Conservation (phyloP, 768 basidiomycete species). For the Cyclocybe cylindracea region DNA sequence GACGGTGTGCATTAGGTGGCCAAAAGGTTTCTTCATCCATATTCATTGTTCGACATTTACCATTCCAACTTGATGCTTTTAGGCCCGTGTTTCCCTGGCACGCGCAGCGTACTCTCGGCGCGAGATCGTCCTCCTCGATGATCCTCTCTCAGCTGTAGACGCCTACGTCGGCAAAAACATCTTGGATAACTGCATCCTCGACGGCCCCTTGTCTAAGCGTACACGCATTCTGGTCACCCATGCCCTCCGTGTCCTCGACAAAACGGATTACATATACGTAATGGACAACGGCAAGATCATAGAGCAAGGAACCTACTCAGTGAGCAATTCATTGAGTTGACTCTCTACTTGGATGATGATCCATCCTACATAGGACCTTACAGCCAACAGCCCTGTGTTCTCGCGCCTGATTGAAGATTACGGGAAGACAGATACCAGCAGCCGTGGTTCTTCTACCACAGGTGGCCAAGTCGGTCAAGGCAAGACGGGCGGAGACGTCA, state of each 20-base stretch:
- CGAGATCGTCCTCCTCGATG: conserved; percentile 79
- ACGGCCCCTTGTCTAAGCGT: conserved; percentile 50
- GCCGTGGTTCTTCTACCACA: conserved; percentile 23
- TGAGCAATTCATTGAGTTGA: conserved; percentile 19
- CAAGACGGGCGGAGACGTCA: neutral
- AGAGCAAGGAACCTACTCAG: conserved; percentile 64
- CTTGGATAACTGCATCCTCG: conserved; percentile 59
- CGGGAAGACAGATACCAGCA: conserved; percentile 39
- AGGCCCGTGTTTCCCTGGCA: conserved; percentile 77
- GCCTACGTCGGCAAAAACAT: conserved; percentile 72
- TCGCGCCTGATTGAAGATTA: conserved; percentile 57
- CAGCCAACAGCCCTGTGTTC: conserved; percentile 43
- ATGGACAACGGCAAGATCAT: conserved; percentile 59
- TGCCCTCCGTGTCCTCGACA: conserved; percentile 57
- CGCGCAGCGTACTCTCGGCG: conserved; percentile 74
- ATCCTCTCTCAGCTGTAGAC: conserved; percentile 80
- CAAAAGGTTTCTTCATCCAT: conserved; percentile 31
- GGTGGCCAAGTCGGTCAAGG: neutral
- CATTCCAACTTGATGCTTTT: conserved; percentile 5
- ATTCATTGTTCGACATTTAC: neutral
- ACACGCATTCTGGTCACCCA: conserved; percentile 68
- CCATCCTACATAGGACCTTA: conserved; percentile 38
- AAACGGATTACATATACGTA: conserved; percentile 64
- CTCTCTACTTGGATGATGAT: neutral
- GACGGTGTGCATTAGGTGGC: conserved; percentile 24